phyloP scores from a whole-genome alignment of 164 flowering plant species.

The Sedum album region DNA sequence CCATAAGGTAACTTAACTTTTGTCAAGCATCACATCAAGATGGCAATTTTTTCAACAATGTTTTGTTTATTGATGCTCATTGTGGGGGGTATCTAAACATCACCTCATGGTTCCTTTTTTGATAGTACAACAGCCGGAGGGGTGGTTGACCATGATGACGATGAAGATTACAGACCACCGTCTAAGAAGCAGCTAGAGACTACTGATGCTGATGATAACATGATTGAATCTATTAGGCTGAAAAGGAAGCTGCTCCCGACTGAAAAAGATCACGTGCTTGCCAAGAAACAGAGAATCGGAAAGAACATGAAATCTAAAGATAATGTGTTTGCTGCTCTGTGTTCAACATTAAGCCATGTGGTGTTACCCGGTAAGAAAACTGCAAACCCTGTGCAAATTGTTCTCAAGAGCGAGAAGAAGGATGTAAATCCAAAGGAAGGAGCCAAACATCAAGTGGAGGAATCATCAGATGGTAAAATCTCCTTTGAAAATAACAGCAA shows the following conservation, averaged over 20 bases:
- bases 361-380: slow-evolving; percentile 39
- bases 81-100: neutral
- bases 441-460: slow-evolving; percentile 3
- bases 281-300: slow-evolving; percentile 47
- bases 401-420: slow-evolving; percentile 6
- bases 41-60: neutral
- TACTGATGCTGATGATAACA: slow-evolving; percentile 38
- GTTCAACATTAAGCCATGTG: slow-evolving; percentile 45
- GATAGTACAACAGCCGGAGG: slow-evolving; percentile 54
- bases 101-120: neutral
- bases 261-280: slow-evolving; percentile 39
- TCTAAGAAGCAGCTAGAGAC: slow-evolving; percentile 42
- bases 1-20: slow-evolving; percentile 34
- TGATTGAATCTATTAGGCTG: slow-evolving; percentile 32
- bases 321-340: slow-evolving; percentile 35
- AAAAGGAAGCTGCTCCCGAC: slow-evolving; percentile 41
- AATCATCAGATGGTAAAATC: neutral
- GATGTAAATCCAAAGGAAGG: slow-evolving; percentile 11
- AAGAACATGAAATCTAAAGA: slow-evolving; percentile 46
- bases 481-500: neutral
- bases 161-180: slow-evolving; percentile 76
- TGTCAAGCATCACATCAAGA: neutral
- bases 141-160: slow-evolving; percentile 87
- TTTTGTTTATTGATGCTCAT: neutral
- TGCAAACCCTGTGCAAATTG: slow-evolving; percentile 11